phyloP scores from a whole-genome alignment of 202 grass and related monocot genomes.

The Cymbopogon flexuosus region DNA sequence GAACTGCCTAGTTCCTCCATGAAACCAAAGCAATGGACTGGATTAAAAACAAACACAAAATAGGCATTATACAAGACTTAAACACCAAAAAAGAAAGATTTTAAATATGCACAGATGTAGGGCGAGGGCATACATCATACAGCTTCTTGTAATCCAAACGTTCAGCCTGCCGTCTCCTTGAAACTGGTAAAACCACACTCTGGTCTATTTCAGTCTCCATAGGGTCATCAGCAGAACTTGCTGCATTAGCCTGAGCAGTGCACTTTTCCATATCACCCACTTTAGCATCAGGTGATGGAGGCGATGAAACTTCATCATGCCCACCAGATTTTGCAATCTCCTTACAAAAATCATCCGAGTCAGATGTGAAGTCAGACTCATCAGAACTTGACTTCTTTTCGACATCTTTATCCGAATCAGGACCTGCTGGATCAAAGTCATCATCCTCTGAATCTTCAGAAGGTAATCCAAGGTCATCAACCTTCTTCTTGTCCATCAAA shows the following conservation, averaged over 20 bases:
- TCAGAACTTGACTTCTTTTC: conserved; percentile 44
- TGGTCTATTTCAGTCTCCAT: conserved; percentile 31
- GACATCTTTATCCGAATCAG: conserved; percentile 56
- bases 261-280: conserved; percentile 15
- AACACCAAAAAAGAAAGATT: not conserved
- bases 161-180: conserved; percentile 47
- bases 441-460: conserved; percentile 91
- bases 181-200: conserved; percentile 30
- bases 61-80: not conserved
- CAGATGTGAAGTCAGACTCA: conserved; percentile 79
- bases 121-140: conserved; percentile 59
- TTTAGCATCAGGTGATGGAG: conserved; percentile 9
- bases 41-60: not conserved
- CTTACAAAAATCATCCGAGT: conserved; percentile 84
- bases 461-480: conserved; percentile 60
- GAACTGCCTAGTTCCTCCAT: conserved; percentile 11
- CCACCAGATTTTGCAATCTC: conserved; percentile 56
- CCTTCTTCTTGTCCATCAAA: conserved; percentile 37
- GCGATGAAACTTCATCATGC: conserved; percentile 43
- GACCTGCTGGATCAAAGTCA: conserved; percentile 64
- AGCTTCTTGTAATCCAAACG: conserved; percentile 73
- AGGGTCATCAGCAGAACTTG: conserved; percentile 6
- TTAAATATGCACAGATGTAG: conserved; percentile 11
- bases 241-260: not conserved
- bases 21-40: not conserved